Percentiles rank a stretch among this genome's conserved stretches.
Conservation (phyloP, 2,329 filamentous ascomycete genomes). For the Scedosporium minutisporum region DNA sequence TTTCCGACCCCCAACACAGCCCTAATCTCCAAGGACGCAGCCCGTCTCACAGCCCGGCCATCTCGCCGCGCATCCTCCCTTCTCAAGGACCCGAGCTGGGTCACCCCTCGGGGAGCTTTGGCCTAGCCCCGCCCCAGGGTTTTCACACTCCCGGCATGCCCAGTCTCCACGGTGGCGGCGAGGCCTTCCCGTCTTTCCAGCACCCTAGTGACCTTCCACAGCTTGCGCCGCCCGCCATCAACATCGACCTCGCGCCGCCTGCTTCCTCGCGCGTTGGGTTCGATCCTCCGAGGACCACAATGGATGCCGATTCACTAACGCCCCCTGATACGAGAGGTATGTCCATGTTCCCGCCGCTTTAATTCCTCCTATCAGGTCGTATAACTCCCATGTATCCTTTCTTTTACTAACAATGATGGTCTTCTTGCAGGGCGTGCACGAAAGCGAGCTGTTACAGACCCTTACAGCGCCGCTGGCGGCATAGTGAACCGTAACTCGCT, state of each 20-base stretch:
- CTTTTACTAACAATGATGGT: neutral
- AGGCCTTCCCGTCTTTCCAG: slow-evolving; percentile 43
- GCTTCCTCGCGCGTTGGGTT: slow-evolving; percentile 38
- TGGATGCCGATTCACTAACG: slow-evolving; percentile 70
- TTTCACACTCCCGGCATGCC: slow-evolving; percentile 1
- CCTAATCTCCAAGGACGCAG: slow-evolving; percentile 64
- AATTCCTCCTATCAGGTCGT: neutral
- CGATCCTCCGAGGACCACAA: slow-evolving; percentile 51
- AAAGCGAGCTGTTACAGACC: slow-evolving; percentile 48
- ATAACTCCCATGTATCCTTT: slow-evolving; percentile 3
- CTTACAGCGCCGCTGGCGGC: slow-evolving; percentile 40
- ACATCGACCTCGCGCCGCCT: slow-evolving; percentile 85
- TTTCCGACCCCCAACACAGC: slow-evolving; percentile 60
- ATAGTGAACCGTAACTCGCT: slow-evolving; percentile 27
- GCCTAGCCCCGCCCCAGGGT: slow-evolving; percentile 27
- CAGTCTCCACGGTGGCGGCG: slow-evolving; percentile 14
- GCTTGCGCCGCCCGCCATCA: slow-evolving; percentile 90
- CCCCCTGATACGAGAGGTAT: slow-evolving; percentile 61
- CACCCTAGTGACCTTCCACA: slow-evolving; percentile 54
- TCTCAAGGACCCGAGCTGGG: slow-evolving; percentile 44
- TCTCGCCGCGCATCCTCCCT: slow-evolving; percentile 52
- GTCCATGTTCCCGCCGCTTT: slow-evolving; percentile 12
- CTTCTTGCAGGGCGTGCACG: slow-evolving; percentile 32
- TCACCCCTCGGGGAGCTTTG: slow-evolving; percentile 34
- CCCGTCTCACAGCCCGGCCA: slow-evolving; percentile 64